A percentile compares a stretch with the other conserved stretches of the same genome.
Conservation (phyloP, 129 eudicot genomes). For the Gnaphalium uliginosum region DNA sequence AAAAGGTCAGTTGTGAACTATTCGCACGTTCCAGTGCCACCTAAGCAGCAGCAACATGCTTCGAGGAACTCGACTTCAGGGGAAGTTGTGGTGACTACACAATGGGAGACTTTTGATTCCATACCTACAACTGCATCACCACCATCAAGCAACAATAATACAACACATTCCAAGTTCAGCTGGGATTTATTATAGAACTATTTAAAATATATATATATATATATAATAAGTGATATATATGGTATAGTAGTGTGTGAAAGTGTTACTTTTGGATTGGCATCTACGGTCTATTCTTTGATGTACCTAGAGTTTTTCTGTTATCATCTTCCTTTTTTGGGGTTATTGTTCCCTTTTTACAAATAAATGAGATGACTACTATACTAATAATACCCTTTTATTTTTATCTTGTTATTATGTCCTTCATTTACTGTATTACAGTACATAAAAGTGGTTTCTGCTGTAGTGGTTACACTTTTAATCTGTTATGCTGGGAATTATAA, state of each 20-base stretch:
- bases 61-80: constrained; percentile 44
- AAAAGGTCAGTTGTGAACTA: constrained; percentile 56
- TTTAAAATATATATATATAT: neutral
- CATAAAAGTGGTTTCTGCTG: neutral
- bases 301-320: constrained; percentile 50
- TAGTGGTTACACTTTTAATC: too few relatives aligned
- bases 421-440: neutral
- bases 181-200: constrained; percentile 42
- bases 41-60: constrained; percentile 46
- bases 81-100: constrained; percentile 80
- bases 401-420: constrained; percentile 2
- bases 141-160: constrained; percentile 35
- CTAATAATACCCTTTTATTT: constrained; percentile 12
- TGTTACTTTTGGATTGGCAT: constrained; percentile 55
- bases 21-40: constrained; percentile 33
- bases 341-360: constrained; percentile 17
- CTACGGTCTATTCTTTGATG: constrained; percentile 72
- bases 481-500: neutral
- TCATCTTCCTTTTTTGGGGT: constrained; percentile 25
- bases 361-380: constrained; percentile 33
- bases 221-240: constrained; percentile 10
- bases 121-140: constrained; percentile 41
- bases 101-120: constrained; percentile 95
- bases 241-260: constrained; percentile 39
- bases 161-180: constrained; percentile 52